A percentile compares a stretch with the other conserved stretches of the same genome.
phyloP scores from a whole-genome alignment of 1,139 yeast genomes.

The Taiozyma onychis region DNA sequence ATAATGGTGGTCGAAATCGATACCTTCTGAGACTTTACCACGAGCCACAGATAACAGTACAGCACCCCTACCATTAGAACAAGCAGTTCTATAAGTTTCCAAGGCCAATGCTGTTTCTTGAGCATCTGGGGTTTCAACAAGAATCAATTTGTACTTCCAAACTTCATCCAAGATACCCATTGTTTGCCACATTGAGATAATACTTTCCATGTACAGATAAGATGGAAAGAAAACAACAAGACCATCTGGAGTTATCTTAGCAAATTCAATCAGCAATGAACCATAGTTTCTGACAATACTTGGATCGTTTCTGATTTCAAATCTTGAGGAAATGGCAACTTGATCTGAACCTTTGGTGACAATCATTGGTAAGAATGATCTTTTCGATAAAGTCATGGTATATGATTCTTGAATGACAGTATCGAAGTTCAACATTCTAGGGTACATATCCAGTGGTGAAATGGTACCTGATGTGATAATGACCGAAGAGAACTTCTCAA shows the following conservation, averaged over 20 bases:
- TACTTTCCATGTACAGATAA: conserved; percentile 94
- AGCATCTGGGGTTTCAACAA: conserved; percentile 99
- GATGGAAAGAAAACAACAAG: conserved; percentile 97
- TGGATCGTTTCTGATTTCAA: conserved; percentile 96
- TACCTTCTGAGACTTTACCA: conserved; percentile 98
- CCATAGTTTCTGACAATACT: conserved; percentile 97
- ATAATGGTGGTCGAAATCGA: conserved; percentile 97
- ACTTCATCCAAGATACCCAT: conserved; percentile 98
- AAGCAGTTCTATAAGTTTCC: conserved; percentile 93
- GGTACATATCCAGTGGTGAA: conserved; percentile 98
- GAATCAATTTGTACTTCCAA: conserved; percentile 91
- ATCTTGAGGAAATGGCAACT: conserved; percentile 91
- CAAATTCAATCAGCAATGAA: conserved; percentile 80
- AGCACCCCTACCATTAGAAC: conserved; percentile 97
- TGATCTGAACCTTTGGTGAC: conserved; percentile 98
- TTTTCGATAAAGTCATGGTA: conserved; percentile 89
- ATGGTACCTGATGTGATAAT: conserved; percentile 96
- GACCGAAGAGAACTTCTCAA: conserved; percentile 90
- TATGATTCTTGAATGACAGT: conserved; percentile 94
- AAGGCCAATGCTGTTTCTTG: conserved; percentile 95
- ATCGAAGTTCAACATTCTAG: conserved; percentile 91
- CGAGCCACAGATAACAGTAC: conserved; percentile 94
- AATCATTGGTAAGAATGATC: conserved; percentile 91
- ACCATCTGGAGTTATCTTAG: conserved; percentile 97
- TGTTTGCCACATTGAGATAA: conserved; percentile 96